Base-by-base conservation (phyloP, 352 stramenopile species). In the Pythium aristosporum region DNA sequence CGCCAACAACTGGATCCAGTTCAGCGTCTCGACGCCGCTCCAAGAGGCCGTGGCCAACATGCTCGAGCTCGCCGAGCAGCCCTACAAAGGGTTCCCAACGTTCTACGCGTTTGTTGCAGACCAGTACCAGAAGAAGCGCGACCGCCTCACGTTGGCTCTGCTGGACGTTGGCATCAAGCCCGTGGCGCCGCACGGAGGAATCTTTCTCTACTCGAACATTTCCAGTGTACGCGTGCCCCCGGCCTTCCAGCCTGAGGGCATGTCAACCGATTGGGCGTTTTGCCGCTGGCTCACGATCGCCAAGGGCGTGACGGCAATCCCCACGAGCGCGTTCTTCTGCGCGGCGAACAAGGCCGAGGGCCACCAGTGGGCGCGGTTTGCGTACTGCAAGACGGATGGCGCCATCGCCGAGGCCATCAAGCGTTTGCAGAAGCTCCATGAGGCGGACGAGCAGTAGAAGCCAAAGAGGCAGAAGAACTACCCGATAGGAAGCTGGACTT, bases 331-430 rank as follows among this genome's bases (percentile, higher is more conserved):
- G 39, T 98, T 98, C 75, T 98, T 98, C 62, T 87, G 79, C 49
- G 32, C 73, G 21, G 79, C 73, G 36, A 96, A 97, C 71, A 89
- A 95, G 44, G 52, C 61, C 10, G 72, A 87, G 30, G 85, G 82
- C 41, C 77, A 85, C 58, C 72, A 85, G 36, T 87, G 91, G 70
- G 92, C 85, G 5, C 90, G 96, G 48, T 98, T 99, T 67, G 94
- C 94, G 34, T 99, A 98, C 77, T 99, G 96, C 82, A 99, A 99
- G 81, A 97, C 88, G 36, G 95, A 98, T 61, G 85, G 96, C 36
- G 94, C 88, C n/a, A 83, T 98, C 34, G 68, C 77, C 21, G 79
- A 95, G 55, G 94, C 94, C 57, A 96, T 93, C 64, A 75, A 75
- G 63, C 85, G 85, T 37, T 74, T 93, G 7, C 12, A 30, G 21